phyloP scores from a whole-genome alignment of 106 monocot species.

The Dendrobium huoshanense region DNA sequence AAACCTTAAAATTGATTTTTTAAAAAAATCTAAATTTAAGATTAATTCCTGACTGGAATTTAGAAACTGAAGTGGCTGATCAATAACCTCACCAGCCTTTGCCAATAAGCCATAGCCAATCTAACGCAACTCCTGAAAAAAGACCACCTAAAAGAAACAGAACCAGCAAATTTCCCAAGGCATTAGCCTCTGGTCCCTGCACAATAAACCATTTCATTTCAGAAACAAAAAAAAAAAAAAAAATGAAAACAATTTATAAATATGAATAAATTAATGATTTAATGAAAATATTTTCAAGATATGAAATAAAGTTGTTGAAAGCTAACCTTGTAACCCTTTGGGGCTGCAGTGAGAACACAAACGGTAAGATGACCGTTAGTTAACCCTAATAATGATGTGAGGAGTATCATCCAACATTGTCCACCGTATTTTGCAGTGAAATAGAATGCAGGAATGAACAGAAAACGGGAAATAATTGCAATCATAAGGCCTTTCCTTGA shows the following conservation, averaged over 20 bases:
- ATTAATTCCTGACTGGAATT: not conserved
- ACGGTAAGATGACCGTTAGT: slow-evolving; percentile 59
- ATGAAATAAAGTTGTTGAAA: not conserved
- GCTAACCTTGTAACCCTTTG: slow-evolving; percentile 52
- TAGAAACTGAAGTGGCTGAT: not conserved
- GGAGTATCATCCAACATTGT: slow-evolving; percentile 54
- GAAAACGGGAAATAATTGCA: slow-evolving; percentile 29
- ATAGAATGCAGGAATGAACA: slow-evolving; percentile 63
- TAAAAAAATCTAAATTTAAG: not conserved
- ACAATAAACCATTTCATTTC: not conserved
- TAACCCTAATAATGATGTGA: slow-evolving; percentile 48
- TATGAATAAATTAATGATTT: not conserved
- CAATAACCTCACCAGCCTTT: slow-evolving; percentile 25
- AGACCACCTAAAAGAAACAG: slow-evolving; percentile 21
- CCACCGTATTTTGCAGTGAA: slow-evolving; percentile 51
- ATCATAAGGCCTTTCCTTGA: slow-evolving; percentile 38
- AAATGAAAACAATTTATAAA: not conserved
- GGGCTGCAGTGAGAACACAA: slow-evolving; percentile 42
- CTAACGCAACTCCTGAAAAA: slow-evolving; percentile 23
- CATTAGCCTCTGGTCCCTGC: slow-evolving; percentile 37
- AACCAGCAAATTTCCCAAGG: slow-evolving; percentile 30
- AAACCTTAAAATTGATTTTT: not conserved
- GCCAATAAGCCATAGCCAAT: slow-evolving; percentile 38
- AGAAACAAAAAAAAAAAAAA: not conserved
- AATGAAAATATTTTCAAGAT: too few relatives aligned